Evolutionary conservation across 139 green algal species (phyloP), one percentile per base, ranked within the genome.

Genomic region (Micractinium conductrix): DNA sequence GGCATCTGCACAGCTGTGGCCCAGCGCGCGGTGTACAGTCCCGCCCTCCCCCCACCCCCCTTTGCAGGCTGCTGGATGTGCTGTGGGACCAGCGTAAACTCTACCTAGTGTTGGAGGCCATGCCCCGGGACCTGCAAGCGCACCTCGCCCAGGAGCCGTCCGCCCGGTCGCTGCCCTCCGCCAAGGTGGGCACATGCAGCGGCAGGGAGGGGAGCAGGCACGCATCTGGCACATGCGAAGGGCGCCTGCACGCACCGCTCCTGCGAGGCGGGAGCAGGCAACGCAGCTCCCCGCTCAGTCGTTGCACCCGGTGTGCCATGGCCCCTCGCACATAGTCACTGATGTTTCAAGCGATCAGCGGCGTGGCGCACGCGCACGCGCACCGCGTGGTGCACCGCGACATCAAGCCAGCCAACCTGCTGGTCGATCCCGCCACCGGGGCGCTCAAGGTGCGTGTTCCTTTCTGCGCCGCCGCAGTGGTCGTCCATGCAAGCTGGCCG

Each of bases 311-410:
- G n/a, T n/a, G n/a, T n/a, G n/a, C n/a, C n/a, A n/a, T n/a, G n/a
- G n/a, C n/a, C n/a, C n/a, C n/a, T n/a, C n/a, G n/a, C n/a, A n/a
- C n/a, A n/a, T 88, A 97, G 89, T 89, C 81, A 5, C 91, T 93
- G 85, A 86, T 98, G 75, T 94, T 91, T 69, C 95, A 98, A 85
- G 93, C 97, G 42, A 87, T 98, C 9, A 74, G 83, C 9, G 95
- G 88, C 30, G 82, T 98, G 26, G 84, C 87, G 26, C 90, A 95
- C 72, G 94, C 90, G 28, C 95, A 98, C 88, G 78, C 91, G 7
- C 89, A 95, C 85, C 78, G 89, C n/a, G 91, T 98, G 21, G 85
- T 98, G 65, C 95, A 98, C 88, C 84, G 95, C 0, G 95, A 80
- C 48, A 7, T 80, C 17, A 80, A 80, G 84, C 92, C 93, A 0